Evolutionary conservation across 495 filamentous ascomycete species (phyloP).

Genomic region (Parmelia sp.): DNA sequence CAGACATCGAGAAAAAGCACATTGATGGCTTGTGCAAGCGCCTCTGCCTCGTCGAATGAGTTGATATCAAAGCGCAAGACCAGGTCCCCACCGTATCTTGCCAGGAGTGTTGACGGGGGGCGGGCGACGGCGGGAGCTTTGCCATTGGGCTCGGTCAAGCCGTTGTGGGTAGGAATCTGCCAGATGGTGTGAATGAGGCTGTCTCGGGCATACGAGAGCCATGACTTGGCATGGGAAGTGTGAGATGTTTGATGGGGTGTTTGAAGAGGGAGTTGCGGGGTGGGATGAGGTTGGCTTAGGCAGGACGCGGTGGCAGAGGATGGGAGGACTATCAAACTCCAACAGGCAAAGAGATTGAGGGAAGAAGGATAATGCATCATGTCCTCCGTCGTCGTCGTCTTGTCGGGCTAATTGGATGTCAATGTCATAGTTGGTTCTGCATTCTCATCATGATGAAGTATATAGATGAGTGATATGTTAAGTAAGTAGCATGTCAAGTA

Average conservation of each 20-base stretch:
- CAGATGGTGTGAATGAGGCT: conserved; percentile 59
- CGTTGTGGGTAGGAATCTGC: conserved; percentile 21
- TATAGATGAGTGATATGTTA: not conserved
- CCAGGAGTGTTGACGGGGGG: conserved; percentile 46
- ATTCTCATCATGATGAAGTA: no score
- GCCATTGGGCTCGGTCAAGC: conserved; percentile 6
- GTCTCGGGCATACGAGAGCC: conserved; percentile 55
- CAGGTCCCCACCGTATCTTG: conserved; percentile 71
- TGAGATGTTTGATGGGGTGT: conserved; percentile 29
- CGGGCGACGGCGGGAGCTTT: conserved; percentile 23
- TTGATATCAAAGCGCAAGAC: conserved; percentile 83
- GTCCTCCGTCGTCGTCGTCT: not conserved
- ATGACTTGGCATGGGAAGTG: not conserved
- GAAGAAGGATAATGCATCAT: conserved; percentile 1
- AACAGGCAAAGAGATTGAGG: conserved; percentile 1
- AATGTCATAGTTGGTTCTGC: no score
- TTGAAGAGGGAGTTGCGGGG: conserved; percentile 17
- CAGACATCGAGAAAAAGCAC: conserved; percentile 84
- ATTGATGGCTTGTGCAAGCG: conserved; percentile 65
- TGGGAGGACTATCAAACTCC: not conserved
- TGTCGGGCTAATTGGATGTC: not conserved
- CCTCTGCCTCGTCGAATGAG: conserved; percentile 60
- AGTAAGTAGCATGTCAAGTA: not conserved
- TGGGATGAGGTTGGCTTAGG: not conserved
- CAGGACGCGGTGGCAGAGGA: conserved; percentile 1